Conservation (phyloP, 1,139 yeast genomes). For the Pichia sp. region DNA sequence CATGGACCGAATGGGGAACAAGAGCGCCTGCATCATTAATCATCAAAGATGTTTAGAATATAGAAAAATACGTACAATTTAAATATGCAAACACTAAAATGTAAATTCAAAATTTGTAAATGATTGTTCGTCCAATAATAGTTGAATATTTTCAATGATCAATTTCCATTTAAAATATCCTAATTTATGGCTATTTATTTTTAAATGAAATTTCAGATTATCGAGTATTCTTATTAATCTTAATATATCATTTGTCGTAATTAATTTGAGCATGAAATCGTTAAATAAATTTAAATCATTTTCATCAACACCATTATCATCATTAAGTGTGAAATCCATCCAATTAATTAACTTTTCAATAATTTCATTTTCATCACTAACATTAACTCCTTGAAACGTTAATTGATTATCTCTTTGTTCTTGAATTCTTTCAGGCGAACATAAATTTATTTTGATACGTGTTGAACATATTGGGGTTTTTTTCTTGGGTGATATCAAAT, state of each 20-base stretch:
- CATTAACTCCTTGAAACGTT: slow-evolving; percentile 22
- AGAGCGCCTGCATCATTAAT: slow-evolving; percentile 27
- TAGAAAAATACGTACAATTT: not conserved
- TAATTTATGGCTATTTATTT: not conserved
- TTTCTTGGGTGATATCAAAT: slow-evolving; percentile 19
- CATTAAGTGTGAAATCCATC: slow-evolving; percentile 21
- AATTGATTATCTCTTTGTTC: slow-evolving; percentile 7
- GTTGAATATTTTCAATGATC: slow-evolving; percentile 13
- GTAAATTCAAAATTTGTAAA: slow-evolving; percentile 17
- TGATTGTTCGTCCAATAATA: slow-evolving; percentile 16
- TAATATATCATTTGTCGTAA: slow-evolving; percentile 8
- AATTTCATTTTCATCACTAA: slow-evolving; percentile 15
- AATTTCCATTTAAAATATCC: slow-evolving; percentile 20
- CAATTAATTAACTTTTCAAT: slow-evolving; percentile 17
- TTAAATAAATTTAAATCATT: slow-evolving; percentile 23
- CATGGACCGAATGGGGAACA: slow-evolving; percentile 62
- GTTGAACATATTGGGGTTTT: not conserved
- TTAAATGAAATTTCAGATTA: not conserved
- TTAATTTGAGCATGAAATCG: slow-evolving; percentile 23
- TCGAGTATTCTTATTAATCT: slow-evolving; percentile 6
- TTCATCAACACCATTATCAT: slow-evolving; percentile 19
- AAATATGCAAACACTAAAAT: slow-evolving; percentile 11
- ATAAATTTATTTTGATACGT: not conserved
- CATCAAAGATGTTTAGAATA: slow-evolving; percentile 19
- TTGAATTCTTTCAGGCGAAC: slow-evolving; percentile 6